Evolutionary conservation across 2,329 filamentous ascomycete species (phyloP), one percentile per base, ranked within the genome.

Genomic region (Trichoderma atrobrunneum): DNA sequence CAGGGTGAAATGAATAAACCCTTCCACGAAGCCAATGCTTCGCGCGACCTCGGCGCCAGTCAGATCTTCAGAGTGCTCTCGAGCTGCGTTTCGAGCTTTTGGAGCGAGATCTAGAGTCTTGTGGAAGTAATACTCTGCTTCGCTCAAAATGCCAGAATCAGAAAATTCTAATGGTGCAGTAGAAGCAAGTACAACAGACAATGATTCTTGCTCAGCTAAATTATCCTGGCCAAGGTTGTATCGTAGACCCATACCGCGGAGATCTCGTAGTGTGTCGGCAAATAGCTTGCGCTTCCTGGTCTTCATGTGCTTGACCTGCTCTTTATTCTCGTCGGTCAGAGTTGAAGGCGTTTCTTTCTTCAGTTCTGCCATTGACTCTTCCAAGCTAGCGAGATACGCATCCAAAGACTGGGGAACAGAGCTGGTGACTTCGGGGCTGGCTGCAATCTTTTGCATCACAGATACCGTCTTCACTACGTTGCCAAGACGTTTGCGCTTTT

Each of bases 211-310:
- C 68, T 89, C 89, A 51, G 88, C 87, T 21, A 98, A 85, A 57
- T 91, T 86, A 78, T 93, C 90, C 16, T 90, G 90, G 75, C 92
- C 90, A 18, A 97, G 85, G 78, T 97, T 98, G 67, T 91, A 90
- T 76, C 91, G 92, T 76, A 99, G 89, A 5, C 96, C 96, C 95
- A 99, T 98, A 72, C 91, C 89, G 43, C 94, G 90, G 32, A 98
- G 84, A 26, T 91, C 89, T 78, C 93, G 95, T 74, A 99, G 84
- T 0, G 93, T 95, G 76, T 98, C 95, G 1, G 94, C 93, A 77
- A 97, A 96, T 16, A 98, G 87, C 76, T 94, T 95, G 57, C 94
- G 90, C 83, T 99, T 99, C 77, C 93, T 89, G 3, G 90, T 90
- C 84, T 98, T 98, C 76, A 98, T 89, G 80, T 98, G 93, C 81